Percentiles rank a stretch among this genome's conserved stretches.
These are phyloP conservation scores for Kandelia obovata DNA, from an alignment of 345 rosid genomes.

Conservation along the genomic window DNA sequence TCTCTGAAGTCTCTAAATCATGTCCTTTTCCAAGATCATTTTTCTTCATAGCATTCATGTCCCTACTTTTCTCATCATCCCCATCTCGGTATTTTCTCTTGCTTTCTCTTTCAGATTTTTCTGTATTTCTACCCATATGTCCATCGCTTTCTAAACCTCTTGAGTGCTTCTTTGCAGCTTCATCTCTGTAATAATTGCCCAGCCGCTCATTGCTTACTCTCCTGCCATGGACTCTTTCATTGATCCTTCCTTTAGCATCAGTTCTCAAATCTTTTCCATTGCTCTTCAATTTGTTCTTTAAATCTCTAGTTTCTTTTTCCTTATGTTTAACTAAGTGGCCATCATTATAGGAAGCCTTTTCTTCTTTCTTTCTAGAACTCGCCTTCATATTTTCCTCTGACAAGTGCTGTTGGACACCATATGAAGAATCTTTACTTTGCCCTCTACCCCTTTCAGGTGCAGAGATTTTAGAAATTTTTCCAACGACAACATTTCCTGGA, in stretches of 20 bases:
- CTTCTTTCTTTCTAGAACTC: conserved; percentile 30
- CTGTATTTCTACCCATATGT: conserved; percentile 33
- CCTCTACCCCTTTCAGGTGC: conserved; percentile 31
- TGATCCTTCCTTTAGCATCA: conserved; percentile 31
- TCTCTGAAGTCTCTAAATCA: conserved; percentile 42
- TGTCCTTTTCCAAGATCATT: conserved; percentile 45
- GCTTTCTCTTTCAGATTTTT: conserved; percentile 42
- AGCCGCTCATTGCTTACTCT: conserved; percentile 32
- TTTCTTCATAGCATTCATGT: conserved; percentile 35
- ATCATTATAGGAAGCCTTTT: conserved; percentile 15
- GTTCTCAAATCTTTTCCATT: conserved; percentile 31
- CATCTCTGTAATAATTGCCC: conserved; percentile 32
- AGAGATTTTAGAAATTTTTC: conserved; percentile 29
- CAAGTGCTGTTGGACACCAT: conserved; percentile 22
- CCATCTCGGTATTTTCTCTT: conserved; percentile 49
- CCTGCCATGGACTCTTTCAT: conserved; percentile 31
- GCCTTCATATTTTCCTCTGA: conserved; percentile 35
- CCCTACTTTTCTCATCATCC: conserved; percentile 40
- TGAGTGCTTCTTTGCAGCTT: conserved; percentile 43
- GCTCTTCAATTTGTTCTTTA: conserved; percentile 41
- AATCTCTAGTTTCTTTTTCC: conserved; percentile 24
- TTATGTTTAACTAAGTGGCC: conserved; percentile 11
- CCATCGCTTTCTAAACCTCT: conserved; percentile 43
- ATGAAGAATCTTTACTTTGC: conserved; percentile 29
- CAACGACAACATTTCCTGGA: conserved; percentile 22